Percentiles rank a stretch among this genome's conserved stretches.
Conservation (phyloP, 2,329 filamentous ascomycete genomes). For the Zasmidium angulare region DNA sequence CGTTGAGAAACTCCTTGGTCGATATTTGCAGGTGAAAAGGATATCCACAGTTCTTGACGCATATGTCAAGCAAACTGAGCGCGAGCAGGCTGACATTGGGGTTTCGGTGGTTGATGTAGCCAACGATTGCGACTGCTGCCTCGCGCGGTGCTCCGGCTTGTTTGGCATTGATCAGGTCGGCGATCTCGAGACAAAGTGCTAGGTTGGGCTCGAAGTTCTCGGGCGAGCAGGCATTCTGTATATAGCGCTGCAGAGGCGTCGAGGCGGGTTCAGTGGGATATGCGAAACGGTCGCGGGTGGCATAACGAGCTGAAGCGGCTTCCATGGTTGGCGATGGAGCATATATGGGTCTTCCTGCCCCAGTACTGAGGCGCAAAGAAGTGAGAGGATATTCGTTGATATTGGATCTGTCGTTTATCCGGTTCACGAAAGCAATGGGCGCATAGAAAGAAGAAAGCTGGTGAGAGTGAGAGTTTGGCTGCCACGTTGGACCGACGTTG, state of each 20-base stretch:
- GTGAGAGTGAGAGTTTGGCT: too few species aligned
- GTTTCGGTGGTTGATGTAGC: slow-evolving; percentile 95
- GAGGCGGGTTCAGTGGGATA: slow-evolving; percentile 74
- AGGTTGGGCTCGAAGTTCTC: slow-evolving; percentile 98
- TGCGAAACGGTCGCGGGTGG: slow-evolving; percentile 89
- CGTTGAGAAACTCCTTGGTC: slow-evolving; percentile 98
- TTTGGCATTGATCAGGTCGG: slow-evolving; percentile 95
- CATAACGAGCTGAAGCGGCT: slow-evolving; percentile 92
- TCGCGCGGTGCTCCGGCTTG: slow-evolving; percentile 95
- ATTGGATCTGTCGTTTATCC: too few species aligned
- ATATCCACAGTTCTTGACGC: slow-evolving; percentile 99
- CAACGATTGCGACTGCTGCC: slow-evolving; percentile 88
- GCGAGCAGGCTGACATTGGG: slow-evolving; percentile 91
- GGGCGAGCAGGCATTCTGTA: slow-evolving; percentile 92
- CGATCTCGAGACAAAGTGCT: slow-evolving; percentile 91
- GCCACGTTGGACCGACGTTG: too few species aligned
- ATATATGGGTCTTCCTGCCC: slow-evolving; percentile 14
- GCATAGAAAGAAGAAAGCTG: too few species aligned
- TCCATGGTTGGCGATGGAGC: slow-evolving; percentile 58
- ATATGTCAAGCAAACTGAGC: slow-evolving; percentile 89
- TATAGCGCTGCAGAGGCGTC: slow-evolving; percentile 90
- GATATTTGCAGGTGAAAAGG: slow-evolving; percentile 98
- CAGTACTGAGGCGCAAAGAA: neutral
- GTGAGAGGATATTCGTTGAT: too few species aligned
- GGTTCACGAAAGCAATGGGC: too few species aligned